These are phyloP conservation scores for Ramaria sp. DNA, from an alignment of 768 basidiomycete genomes.

Conservation along the genomic window DNA sequence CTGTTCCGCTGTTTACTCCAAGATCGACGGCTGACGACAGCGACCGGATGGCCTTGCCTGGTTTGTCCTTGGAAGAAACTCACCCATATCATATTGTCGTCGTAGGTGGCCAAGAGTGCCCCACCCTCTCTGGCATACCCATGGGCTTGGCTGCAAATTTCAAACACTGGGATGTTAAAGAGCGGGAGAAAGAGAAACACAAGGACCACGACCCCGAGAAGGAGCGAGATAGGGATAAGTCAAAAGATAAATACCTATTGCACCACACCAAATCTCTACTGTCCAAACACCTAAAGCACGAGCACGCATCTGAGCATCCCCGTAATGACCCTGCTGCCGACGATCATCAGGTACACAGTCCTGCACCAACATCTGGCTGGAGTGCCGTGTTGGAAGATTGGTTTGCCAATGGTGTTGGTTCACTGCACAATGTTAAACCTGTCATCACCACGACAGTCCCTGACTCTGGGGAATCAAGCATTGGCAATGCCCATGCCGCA, in stretches of 20 bases:
- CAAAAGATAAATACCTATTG: constrained; percentile 15
- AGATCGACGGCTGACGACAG: constrained; percentile 12
- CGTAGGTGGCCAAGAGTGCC: constrained; percentile 73
- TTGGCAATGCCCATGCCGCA: constrained; percentile 19
- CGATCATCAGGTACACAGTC: constrained; percentile 19
- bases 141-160: constrained; percentile 72
- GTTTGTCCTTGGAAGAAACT: constrained; percentile 34
- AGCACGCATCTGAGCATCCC: background rate
- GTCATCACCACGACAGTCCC: constrained; percentile 5
- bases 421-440: constrained; percentile 14
- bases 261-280: background rate
- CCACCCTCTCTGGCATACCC: constrained; percentile 70
- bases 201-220: constrained; percentile 23
- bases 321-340: background rate
- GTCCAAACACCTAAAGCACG: constrained; percentile 1
- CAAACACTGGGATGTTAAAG: constrained; percentile 26
- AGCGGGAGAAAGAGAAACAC: constrained; percentile 4
- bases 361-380: constrained; percentile 44
- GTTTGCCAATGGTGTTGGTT: constrained; percentile 35
- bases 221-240: constrained; percentile 33
- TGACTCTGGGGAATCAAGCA: constrained; percentile 22
- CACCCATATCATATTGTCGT: constrained; percentile 77
- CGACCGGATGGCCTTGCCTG: constrained; percentile 29
- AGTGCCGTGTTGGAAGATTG: constrained; percentile 68
- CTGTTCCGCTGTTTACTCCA: constrained; percentile 35